A percentile compares a stretch with the other conserved stretches of the same genome.
phyloP scores from a whole-genome alignment of 2,329 filamentous ascomycete species.

The Botrytis aclada region DNA sequence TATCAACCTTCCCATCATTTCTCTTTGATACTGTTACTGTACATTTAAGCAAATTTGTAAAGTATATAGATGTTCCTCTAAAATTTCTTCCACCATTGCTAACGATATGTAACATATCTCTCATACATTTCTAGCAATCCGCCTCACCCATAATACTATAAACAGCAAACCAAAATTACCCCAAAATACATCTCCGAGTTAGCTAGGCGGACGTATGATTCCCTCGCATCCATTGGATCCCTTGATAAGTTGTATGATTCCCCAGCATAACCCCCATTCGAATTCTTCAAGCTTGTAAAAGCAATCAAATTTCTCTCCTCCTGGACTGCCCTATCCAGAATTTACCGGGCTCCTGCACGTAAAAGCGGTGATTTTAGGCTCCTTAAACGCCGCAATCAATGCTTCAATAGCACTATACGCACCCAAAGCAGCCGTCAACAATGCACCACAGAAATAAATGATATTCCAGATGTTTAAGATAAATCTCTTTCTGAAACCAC shows the following conservation, averaged over 20 bases:
- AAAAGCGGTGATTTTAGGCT: constrained; percentile 29
- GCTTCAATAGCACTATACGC: constrained; percentile 36
- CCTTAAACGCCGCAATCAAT: constrained; percentile 35
- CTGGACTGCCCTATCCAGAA: not conserved
- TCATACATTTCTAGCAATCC: not conserved
- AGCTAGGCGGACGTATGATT: not conserved
- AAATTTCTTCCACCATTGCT: not conserved
- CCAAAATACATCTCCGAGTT: not conserved
- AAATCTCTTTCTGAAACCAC: constrained; percentile 26
- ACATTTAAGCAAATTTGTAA: not conserved
- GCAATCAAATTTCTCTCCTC: not conserved
- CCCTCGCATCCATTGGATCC: not conserved
- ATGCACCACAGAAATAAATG: constrained; percentile 29
- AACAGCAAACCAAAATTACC: not conserved
- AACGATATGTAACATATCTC: not conserved
- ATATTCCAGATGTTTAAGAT: constrained; percentile 26
- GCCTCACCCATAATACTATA: not conserved
- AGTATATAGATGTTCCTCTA: not conserved
- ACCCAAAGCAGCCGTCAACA: constrained; percentile 28
- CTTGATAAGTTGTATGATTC: not conserved
- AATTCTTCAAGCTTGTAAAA: no score
- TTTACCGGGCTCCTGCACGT: constrained; percentile 23
- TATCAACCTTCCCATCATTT: not conserved
- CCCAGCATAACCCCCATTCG: no score
- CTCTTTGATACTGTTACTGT: not conserved